These are phyloP conservation scores for Aspergillus sojae DNA, from an alignment of 2,329 filamentous ascomycete species.

Conservation along the genomic window DNA sequence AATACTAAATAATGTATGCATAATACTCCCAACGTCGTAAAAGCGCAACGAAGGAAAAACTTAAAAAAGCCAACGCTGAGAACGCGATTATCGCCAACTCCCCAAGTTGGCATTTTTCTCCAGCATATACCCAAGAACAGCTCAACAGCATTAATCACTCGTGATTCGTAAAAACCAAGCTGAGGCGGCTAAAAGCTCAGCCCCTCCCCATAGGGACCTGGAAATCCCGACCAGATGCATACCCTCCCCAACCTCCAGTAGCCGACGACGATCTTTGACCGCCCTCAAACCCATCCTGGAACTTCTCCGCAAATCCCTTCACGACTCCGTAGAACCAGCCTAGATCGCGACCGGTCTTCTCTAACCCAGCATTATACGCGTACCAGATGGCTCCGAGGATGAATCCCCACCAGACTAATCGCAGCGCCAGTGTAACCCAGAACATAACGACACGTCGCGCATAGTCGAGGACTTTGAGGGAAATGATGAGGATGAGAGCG, in stretches of 20 bases:
- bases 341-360: slow-evolving; percentile 35
- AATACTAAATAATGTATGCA: neutral
- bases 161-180: neutral
- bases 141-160: neutral
- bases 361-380: slow-evolving; percentile 51
- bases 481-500: slow-evolving; percentile 64
- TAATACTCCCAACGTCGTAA: neutral
- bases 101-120: neutral
- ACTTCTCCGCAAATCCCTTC: slow-evolving; percentile 65
- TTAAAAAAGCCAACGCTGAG: neutral
- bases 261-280: slow-evolving; percentile 24
- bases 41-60: neutral
- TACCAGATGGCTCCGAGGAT: slow-evolving; percentile 58
- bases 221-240: slow-evolving; percentile 49
- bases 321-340: slow-evolving; percentile 65
- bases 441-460: slow-evolving; percentile 73
- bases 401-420: slow-evolving; percentile 65
- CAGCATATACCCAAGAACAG: neutral
- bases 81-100: neutral
- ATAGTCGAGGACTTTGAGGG: slow-evolving; percentile 67
- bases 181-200: neutral
- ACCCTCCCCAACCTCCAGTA: slow-evolving; percentile 52
- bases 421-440: slow-evolving; percentile 70
- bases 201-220: slow-evolving; percentile 3
- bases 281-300: slow-evolving; percentile 38